Evolutionary conservation across 2,329 filamentous ascomycete species (phyloP).

Genomic region (Neoarthrinium moseri): DNA sequence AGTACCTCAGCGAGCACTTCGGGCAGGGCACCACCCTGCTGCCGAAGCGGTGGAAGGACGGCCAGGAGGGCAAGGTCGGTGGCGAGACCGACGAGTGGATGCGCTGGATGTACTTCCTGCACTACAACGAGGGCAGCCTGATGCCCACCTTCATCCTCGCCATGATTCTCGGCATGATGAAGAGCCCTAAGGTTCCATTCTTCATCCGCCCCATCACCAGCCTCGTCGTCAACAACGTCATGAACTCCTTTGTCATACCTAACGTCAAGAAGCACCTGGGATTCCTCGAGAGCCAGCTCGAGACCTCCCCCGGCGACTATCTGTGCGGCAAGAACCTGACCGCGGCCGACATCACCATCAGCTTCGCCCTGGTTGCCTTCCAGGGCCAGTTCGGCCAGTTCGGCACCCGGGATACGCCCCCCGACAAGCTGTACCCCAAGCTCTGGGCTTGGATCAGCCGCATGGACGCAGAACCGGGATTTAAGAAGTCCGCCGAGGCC

Average conservation of each 20-base stretch:
- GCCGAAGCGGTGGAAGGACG: conserved; percentile 54
- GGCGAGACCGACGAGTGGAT: conserved; percentile 62
- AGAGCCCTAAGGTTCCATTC: conserved; percentile 47
- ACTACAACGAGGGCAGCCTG: conserved; percentile 82
- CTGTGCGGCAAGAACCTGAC: conserved; percentile 49
- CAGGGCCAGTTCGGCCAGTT: conserved; percentile 37
- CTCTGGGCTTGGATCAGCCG: conserved; percentile 45
- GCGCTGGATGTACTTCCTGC: conserved; percentile 68
- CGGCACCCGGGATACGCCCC: conserved; percentile 39
- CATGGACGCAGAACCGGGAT: conserved; percentile 46
- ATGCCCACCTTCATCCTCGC: conserved; percentile 35
- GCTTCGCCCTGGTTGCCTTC: conserved; percentile 49
- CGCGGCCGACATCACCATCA: conserved; percentile 53
- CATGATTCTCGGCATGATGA: conserved; percentile 32
- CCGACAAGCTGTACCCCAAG: conserved; percentile 39
- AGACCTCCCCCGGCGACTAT: conserved; percentile 43
- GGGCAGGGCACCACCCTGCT: conserved; percentile 43
- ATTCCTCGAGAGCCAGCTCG: conserved; percentile 50
- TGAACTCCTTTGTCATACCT: conserved; percentile 42
- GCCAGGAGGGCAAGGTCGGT: conserved; percentile 54
- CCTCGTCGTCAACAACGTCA: conserved; percentile 41
- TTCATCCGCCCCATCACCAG: conserved; percentile 51
- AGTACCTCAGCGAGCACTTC: conserved; percentile 75
- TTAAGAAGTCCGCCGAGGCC: conserved; percentile 45
- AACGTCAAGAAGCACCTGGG: conserved; percentile 46